phyloP scores from a whole-genome alignment of 768 basidiomycete genomes.

The Mycena haematopus region DNA sequence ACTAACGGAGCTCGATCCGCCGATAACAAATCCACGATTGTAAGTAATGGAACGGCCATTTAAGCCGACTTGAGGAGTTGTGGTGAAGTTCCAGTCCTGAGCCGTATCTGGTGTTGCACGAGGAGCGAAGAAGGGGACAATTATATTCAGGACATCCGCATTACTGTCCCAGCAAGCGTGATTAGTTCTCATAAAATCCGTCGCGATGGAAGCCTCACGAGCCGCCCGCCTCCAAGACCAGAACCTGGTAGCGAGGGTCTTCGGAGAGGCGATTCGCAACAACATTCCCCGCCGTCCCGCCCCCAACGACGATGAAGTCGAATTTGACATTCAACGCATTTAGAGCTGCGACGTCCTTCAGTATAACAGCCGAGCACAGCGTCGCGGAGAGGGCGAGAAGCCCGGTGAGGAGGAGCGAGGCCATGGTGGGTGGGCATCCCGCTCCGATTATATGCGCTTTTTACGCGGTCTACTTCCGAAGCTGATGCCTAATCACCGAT shows the following conservation, averaged over 20 bases:
- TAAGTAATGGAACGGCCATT: slow-evolving; percentile 33
- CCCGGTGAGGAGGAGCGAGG: not conserved
- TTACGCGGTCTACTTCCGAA: too few species aligned
- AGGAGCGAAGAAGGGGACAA: slow-evolving; percentile 13
- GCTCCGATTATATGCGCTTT: not conserved
- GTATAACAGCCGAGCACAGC: too few species aligned
- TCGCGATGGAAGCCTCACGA: slow-evolving; percentile 25
- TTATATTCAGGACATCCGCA: slow-evolving; percentile 1
- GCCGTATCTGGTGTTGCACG: too few species aligned
- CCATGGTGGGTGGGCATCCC: not conserved
- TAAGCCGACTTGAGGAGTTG: slow-evolving; percentile 34
- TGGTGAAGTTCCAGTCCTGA: slow-evolving; percentile 24
- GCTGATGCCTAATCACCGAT: too few species aligned
- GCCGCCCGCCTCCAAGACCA: too few species aligned
- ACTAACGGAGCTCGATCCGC: too few species aligned
- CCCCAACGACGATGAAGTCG: too few species aligned
- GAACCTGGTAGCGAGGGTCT: too few species aligned
- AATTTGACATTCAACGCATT: too few species aligned
- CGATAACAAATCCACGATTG: slow-evolving; percentile 33
- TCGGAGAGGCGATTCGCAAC: too few species aligned
- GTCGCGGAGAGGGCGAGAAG: not conserved
- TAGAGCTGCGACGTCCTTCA: too few species aligned
- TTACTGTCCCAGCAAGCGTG: slow-evolving; percentile 3
- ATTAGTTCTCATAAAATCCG: not conserved
- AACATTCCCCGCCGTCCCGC: too few species aligned